These are phyloP conservation scores for Xylaria cubensis DNA, from an alignment of 495 filamentous ascomycete species.

Conservation along the genomic window DNA sequence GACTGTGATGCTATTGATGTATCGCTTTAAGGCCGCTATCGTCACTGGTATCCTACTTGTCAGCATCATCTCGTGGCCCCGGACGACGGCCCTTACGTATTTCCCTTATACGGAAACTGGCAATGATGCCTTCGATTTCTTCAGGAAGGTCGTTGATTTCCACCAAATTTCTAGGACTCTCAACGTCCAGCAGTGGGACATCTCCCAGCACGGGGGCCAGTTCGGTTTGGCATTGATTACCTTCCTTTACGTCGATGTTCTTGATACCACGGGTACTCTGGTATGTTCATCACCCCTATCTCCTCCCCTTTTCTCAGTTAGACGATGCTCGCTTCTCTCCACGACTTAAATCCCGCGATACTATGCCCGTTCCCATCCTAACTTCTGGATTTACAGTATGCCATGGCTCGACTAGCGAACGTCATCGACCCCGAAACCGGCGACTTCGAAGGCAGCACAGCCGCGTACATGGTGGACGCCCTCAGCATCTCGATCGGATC, in stretches of 20 bases:
- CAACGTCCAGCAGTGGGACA: slow-evolving; percentile 70
- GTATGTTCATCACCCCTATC: slow-evolving; percentile 21
- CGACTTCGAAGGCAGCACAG: slow-evolving; percentile 79
- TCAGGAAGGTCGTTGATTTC: slow-evolving; percentile 82
- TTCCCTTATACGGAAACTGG: slow-evolving; percentile 75
- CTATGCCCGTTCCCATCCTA: slow-evolving; percentile 7
- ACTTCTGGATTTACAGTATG: slow-evolving; percentile 54
- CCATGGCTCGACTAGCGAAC: slow-evolving; percentile 79
- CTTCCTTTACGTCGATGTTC: slow-evolving; percentile 85
- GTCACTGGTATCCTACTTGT: slow-evolving; percentile 81
- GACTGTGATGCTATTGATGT: slow-evolving; percentile 79
- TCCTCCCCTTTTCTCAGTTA: background rate
- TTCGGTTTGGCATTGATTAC: slow-evolving; percentile 82
- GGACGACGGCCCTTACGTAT: slow-evolving; percentile 73
- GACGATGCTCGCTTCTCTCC: background rate
- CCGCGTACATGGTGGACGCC: slow-evolving; percentile 82
- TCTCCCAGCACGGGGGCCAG: slow-evolving; percentile 65
- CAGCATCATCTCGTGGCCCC: slow-evolving; percentile 84
- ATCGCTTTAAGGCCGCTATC: slow-evolving; percentile 81
- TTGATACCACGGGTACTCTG: slow-evolving; percentile 76
- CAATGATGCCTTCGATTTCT: slow-evolving; percentile 75
- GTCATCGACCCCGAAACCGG: slow-evolving; percentile 74
- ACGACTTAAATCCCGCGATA: background rate
- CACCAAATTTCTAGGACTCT: slow-evolving; percentile 72
- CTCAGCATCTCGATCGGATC: slow-evolving; percentile 78